A percentile compares a stretch with the other conserved stretches of the same genome.
Evolutionary conservation across 2,329 filamentous ascomycete genomes (phyloP).

Genomic region (Nemania sp.): DNA sequence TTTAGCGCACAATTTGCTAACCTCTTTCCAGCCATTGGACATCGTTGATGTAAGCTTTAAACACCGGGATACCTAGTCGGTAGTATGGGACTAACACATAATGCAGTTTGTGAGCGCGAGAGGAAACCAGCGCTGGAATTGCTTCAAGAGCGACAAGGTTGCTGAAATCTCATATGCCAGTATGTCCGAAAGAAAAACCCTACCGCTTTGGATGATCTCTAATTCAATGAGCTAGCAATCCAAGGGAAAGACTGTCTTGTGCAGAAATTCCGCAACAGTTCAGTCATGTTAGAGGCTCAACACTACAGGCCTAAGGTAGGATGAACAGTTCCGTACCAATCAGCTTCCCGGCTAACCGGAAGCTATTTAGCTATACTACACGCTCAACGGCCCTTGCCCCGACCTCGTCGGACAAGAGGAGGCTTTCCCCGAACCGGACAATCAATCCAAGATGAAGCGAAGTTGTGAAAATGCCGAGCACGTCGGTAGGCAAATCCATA

Average conservation of each 20-base stretch:
- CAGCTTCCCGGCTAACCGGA: constrained; percentile 14
- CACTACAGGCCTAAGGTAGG: constrained; percentile 82
- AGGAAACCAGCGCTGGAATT: constrained; percentile 76
- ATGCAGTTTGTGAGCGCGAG: constrained; percentile 72
- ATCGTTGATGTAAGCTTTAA: constrained; percentile 66
- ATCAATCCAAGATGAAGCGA: constrained; percentile 83
- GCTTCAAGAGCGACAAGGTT: constrained; percentile 81
- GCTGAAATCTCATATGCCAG: constrained; percentile 96
- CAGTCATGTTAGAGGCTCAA: constrained; percentile 85
- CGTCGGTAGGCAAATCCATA: constrained; percentile 63
- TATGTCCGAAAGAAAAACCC: constrained; percentile 51
- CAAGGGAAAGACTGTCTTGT: constrained; percentile 91
- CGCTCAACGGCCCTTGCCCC: constrained; percentile 52
- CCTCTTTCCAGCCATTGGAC: constrained; percentile 62
- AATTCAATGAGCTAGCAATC: constrained; percentile 62
- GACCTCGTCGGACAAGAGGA: constrained; percentile 72
- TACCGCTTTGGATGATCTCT: constrained; percentile 27
- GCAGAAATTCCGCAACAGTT: constrained; percentile 95
- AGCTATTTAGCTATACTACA: constrained; percentile 55
- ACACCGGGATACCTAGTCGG: neutral
- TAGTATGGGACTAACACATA: neutral
- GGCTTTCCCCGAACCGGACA: constrained; percentile 77
- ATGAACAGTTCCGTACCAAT: neutral
- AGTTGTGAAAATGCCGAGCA: constrained; percentile 86
- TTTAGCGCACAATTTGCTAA: constrained; percentile 45